These are phyloP conservation scores for Trichomonascaceae sp. DNA, from an alignment of 1,139 yeast species.

Conservation along the genomic window DNA sequence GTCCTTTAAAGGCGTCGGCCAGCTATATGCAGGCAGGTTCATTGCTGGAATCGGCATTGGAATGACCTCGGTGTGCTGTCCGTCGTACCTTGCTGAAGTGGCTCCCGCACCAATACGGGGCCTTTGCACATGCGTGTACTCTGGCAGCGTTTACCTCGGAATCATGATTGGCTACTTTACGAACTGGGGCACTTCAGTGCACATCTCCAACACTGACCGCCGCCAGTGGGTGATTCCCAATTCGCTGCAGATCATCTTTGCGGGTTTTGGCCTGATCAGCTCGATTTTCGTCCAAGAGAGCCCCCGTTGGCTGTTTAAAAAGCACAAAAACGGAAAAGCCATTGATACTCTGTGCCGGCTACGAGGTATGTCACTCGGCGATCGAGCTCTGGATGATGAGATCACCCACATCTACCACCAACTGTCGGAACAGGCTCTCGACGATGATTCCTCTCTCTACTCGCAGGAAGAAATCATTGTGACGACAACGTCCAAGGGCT, in stretches of 20 bases:
- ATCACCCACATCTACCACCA: slow-evolving; percentile 31
- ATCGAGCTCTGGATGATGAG: slow-evolving; percentile 40
- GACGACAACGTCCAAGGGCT: too few relatives aligned
- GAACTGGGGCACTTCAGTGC: slow-evolving; percentile 30
- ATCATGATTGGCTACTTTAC: slow-evolving; percentile 40
- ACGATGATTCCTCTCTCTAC: too few relatives aligned
- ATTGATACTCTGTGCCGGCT: slow-evolving; percentile 30
- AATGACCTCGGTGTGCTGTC: slow-evolving; percentile 45
- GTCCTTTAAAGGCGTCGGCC: slow-evolving; percentile 30
- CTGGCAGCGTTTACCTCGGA: slow-evolving; percentile 46
- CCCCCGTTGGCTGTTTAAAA: slow-evolving; percentile 35
- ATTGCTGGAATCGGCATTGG: slow-evolving; percentile 46
- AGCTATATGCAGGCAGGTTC: slow-evolving; percentile 41
- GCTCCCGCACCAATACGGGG: slow-evolving; percentile 44
- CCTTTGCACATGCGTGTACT: slow-evolving; percentile 35
- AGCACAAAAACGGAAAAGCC: slow-evolving; percentile 29
- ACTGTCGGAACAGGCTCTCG: slow-evolving; percentile 1
- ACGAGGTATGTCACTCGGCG: slow-evolving; percentile 38
- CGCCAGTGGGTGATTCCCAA: slow-evolving; percentile 28
- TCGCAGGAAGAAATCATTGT: too few relatives aligned
- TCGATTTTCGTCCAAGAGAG: slow-evolving; percentile 33
- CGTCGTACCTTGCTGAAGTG: slow-evolving; percentile 40
- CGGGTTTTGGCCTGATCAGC: slow-evolving; percentile 32
- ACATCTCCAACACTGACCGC: slow-evolving; percentile 18
- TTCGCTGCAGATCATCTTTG: slow-evolving; percentile 30